Conservation (phyloP, 1,284 basidiomycete genomes). For the Fomitopsis pinicola region DNA sequence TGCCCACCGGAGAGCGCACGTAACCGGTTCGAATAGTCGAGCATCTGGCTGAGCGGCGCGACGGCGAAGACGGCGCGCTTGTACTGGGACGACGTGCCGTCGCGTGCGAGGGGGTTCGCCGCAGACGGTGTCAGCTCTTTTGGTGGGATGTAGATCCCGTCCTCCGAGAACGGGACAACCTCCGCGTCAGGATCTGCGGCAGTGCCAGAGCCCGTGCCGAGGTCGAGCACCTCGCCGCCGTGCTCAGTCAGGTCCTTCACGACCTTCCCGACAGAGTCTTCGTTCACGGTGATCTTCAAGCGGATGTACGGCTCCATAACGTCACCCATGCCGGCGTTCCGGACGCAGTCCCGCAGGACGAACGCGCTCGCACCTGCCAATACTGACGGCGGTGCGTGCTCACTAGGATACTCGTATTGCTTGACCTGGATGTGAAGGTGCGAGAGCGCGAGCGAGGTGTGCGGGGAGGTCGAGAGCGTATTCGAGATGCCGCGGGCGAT, state of each 20-base stretch:
- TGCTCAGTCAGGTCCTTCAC: conserved; percentile 76
- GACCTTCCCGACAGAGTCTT: conserved; percentile 65
- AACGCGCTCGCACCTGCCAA: conserved; percentile 63
- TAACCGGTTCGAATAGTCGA: conserved; percentile 76
- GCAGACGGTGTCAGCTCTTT: conserved; percentile 67
- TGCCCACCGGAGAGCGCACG: conserved; percentile 81
- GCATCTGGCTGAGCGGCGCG: conserved; percentile 75
- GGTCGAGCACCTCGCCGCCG: conserved; percentile 67
- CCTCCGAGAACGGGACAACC: conserved; percentile 44
- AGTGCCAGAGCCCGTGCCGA: conserved; percentile 40
- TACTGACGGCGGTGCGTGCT: conserved; percentile 41
- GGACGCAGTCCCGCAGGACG: conserved; percentile 57
- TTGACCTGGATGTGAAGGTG: conserved; percentile 54
- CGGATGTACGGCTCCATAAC: conserved; percentile 72
- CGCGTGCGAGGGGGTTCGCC: conserved; percentile 30
- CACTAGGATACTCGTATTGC: conserved; percentile 36
- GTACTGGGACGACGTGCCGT: conserved; percentile 30
- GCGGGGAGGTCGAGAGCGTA: conserved; percentile 69
- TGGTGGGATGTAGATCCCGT: conserved; percentile 72
- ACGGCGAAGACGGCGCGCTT: conserved; percentile 64
- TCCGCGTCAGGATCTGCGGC: conserved; percentile 37
- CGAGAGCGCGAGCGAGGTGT: conserved; percentile 67
- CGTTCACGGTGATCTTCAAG: conserved; percentile 61
- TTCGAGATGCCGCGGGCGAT: conserved; percentile 66
- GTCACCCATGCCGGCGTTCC: conserved; percentile 57